Percentiles rank a stretch among this genome's conserved stretches.
These are phyloP conservation scores for Rosa rugosa DNA, from an alignment of 306 rosid genomes.

Conservation along the genomic window DNA sequence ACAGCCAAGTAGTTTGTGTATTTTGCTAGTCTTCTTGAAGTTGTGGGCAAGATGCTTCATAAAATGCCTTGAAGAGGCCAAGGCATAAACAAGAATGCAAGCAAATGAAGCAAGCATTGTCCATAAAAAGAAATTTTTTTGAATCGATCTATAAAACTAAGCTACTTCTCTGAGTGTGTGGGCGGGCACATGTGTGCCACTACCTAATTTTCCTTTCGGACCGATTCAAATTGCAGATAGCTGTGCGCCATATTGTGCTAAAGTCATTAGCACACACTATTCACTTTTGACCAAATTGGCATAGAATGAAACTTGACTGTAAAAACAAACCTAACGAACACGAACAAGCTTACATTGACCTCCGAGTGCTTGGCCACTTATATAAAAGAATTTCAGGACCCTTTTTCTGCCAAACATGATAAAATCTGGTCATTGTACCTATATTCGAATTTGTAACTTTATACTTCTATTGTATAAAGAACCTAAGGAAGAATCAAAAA, in stretches of 20 bases:
- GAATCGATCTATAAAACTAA: not conserved
- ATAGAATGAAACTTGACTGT: not conserved
- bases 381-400: not conserved
- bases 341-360: slow-evolving; percentile 10
- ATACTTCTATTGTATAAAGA: not conserved
- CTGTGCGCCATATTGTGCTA: slow-evolving; percentile 30
- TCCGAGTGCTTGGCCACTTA: not conserved
- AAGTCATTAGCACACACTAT: slow-evolving; percentile 3
- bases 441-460: not conserved
- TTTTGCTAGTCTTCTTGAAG: not conserved
- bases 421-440: not conserved
- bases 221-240: slow-evolving; percentile 19
- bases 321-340: slow-evolving; percentile 9
- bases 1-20: not conserved
- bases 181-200: not conserved
- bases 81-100: not conserved
- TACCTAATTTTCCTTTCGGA: slow-evolving; percentile 8
- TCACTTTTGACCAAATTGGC: not conserved
- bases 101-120: not conserved
- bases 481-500: slow-evolving; percentile 14
- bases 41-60: not conserved
- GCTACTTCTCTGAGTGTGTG: not conserved
- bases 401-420: not conserved
- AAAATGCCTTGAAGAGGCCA: not conserved
- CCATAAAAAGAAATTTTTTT: not conserved